These are phyloP conservation scores for Actinomortierella wolfii DNA, from an alignment of 371 early-diverging fungal genomes.

Conservation along the genomic window DNA sequence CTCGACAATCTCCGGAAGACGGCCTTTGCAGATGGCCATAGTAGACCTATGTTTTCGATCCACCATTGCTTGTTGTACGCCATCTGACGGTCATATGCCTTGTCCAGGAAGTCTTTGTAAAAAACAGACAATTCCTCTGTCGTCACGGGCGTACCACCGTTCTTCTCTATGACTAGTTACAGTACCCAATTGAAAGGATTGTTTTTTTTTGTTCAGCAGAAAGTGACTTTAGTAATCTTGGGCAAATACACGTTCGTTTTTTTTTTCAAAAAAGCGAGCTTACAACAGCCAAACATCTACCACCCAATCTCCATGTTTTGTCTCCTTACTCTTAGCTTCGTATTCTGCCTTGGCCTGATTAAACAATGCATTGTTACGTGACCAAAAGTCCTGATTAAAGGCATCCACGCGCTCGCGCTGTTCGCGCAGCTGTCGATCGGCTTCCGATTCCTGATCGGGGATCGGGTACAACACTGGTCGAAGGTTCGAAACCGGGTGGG, in stretches of 20 bases:
- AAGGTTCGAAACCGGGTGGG: slow-evolving; percentile 73
- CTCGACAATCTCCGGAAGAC: slow-evolving; percentile 47
- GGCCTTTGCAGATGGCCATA: slow-evolving; percentile 72
- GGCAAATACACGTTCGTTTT: neutral
- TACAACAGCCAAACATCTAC: no score
- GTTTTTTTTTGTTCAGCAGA: no score
- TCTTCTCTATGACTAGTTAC: slow-evolving; percentile 8
- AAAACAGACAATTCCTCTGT: slow-evolving; percentile 76
- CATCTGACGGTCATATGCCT: slow-evolving; percentile 72
- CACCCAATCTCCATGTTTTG: no score
- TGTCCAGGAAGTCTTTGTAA: slow-evolving; percentile 78
- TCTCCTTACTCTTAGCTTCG: slow-evolving; percentile 67
- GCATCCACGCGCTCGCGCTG: slow-evolving; percentile 59
- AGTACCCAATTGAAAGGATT: no score
- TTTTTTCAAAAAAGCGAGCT: no score
- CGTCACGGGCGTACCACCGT: slow-evolving; percentile 57
- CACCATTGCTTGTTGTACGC: slow-evolving; percentile 80
- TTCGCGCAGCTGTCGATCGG: slow-evolving; percentile 40
- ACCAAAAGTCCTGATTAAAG: slow-evolving; percentile 78
- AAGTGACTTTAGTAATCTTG: neutral
- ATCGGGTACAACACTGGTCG: slow-evolving; percentile 71
- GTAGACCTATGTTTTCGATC: slow-evolving; percentile 68
- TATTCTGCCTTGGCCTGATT: slow-evolving; percentile 65
- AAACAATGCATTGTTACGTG: slow-evolving; percentile 73
- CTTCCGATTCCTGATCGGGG: slow-evolving; percentile 59